A percentile compares a stretch with the other conserved stretches of the same genome.
Conservation (phyloP, 148 eudicot genomes). For the Camellia sinensis region DNA sequence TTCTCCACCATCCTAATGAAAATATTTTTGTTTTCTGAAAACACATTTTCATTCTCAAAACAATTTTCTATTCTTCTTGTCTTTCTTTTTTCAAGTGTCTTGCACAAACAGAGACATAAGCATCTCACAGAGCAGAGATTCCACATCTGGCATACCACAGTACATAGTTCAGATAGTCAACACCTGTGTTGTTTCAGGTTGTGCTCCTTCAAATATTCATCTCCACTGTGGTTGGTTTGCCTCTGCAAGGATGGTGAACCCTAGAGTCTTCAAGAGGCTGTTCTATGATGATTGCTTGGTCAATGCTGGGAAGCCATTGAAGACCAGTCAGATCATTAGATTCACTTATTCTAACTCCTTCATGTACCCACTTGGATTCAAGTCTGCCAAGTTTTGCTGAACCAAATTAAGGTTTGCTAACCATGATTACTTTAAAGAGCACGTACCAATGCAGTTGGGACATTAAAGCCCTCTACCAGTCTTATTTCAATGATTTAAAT, state of each 20-base stretch:
- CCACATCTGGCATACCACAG: slow-evolving; percentile 18
- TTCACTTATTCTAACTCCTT: slow-evolving; percentile 45
- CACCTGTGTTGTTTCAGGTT: slow-evolving; percentile 29
- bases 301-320: slow-evolving; percentile 36
- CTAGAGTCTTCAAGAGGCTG: slow-evolving; percentile 37
- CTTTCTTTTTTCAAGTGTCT: neutral
- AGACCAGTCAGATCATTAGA: slow-evolving; percentile 29
- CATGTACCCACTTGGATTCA: slow-evolving; percentile 44
- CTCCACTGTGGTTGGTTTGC: slow-evolving; percentile 53
- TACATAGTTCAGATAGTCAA: slow-evolving; percentile 37
- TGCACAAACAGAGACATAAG: slow-evolving; percentile 25
- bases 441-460: too few species aligned
- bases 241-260: slow-evolving; percentile 43
- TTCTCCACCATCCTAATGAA: neutral
- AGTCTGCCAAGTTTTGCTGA: slow-evolving; percentile 35
- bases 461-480: neutral
- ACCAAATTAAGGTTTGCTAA: too few species aligned
- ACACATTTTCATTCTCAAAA: neutral
- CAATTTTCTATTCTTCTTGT: neutral
- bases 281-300: slow-evolving; percentile 43
- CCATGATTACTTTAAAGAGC: too few species aligned
- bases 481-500: too few species aligned
- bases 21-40: neutral
- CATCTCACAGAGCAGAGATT: slow-evolving; percentile 21
- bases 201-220: slow-evolving; percentile 42